Evolutionary conservation across 306 rosid species (phyloP), one percentile per base, ranked within the genome.

Genomic region (Castanea mollissima): DNA sequence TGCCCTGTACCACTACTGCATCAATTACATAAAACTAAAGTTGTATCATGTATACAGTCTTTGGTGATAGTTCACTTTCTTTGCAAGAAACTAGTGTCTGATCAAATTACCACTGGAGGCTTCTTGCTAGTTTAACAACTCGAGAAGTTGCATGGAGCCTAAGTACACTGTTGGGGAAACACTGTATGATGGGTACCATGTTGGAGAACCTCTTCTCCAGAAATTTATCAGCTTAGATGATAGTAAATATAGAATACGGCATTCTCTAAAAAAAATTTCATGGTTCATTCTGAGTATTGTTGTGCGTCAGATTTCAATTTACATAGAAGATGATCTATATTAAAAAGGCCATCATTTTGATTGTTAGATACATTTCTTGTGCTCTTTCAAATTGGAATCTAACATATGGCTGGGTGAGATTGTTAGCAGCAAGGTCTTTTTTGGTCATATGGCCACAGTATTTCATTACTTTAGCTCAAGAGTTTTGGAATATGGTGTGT

Each of bases 61-160:
- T 56, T 75, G 59, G 44, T 60, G 62, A 55, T 49, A 38, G 74
- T 25, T 64, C 71, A 74, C 78, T 73, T 12, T 29, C n/a, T 27
- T 67, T 21, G 41, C 44, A 44, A 29, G 44, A 46, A 68, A 73
- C 21, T 29, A 63, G 41, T 15, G 41, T 29, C n/a, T 10, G 4
- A 29, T 6, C 20, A 34, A 65, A 46, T 31, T 34, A 65, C 12
- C 34, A 31, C 6, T 18, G 49, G 71, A 65, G 71, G 15, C 51
- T 7, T 65, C 11, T 34, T 34, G 31, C 35, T 60, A 21, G 13
- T 25, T 27, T 1, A 62, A 14, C 74, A 44, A 29, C 75, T 32
- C 58, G n/a, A 64, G 55, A 84, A 56, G 52, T 74, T 77, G 67
- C 65, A 55, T 35, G 44, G 31, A 31, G 57, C 74, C 64, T 71